Percentiles rank a stretch among this genome's conserved stretches.
Evolutionary conservation across 139 green algal genomes (phyloP).

Genomic region (Astrephomene gubernaculifera): DNA sequence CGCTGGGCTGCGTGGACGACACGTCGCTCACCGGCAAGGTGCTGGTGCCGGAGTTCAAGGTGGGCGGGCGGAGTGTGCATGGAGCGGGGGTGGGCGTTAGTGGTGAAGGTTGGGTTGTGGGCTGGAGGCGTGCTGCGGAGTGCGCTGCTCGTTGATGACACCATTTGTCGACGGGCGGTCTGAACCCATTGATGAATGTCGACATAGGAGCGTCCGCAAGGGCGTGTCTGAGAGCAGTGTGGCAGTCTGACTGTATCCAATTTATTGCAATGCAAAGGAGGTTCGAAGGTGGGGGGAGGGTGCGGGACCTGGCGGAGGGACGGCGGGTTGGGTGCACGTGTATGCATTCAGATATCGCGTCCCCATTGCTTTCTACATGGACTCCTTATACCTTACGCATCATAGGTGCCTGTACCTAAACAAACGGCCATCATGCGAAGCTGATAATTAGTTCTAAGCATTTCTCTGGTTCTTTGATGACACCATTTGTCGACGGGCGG

Average conservation of each 20-base stretch:
- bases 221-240: conserved; percentile 64
- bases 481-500: conserved; percentile 80
- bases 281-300: no score
- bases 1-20: conserved; percentile 86
- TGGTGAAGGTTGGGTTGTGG: neutral
- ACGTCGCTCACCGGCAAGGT: conserved; percentile 83
- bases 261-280: no score
- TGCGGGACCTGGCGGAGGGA: no score
- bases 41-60: conserved; percentile 80
- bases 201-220: conserved; percentile 52
- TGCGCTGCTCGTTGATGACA: conserved; percentile 71
- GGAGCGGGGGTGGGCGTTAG: neutral
- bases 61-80: conserved; percentile 2
- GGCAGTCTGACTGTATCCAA: no score
- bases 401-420: no score
- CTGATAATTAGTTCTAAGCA: no score
- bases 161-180: conserved; percentile 83
- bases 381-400: no score
- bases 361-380: no score
- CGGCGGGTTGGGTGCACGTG: no score
- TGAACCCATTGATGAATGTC: conserved; percentile 82
- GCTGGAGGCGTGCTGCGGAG: neutral
- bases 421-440: no score
- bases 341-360: no score
- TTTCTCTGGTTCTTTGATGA: conserved; percentile 65